Evolutionary conservation across 176 grass and related monocot genomes (phyloP).

Genomic region (Triticum timopheevii): DNA sequence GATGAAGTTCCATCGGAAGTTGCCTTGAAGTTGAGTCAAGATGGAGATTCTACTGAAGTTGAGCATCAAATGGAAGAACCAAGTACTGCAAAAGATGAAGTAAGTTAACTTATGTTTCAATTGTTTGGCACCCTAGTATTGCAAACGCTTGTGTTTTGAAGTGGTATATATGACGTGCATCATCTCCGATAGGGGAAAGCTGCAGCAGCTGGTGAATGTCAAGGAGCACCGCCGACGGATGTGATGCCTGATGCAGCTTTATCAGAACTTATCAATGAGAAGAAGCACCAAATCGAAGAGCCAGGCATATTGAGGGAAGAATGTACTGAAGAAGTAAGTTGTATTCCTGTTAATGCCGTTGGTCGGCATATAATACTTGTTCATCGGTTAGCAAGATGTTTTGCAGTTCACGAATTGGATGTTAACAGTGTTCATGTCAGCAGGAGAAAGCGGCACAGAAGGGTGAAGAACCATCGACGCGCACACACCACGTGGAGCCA

Average conservation of each 20-base stretch:
- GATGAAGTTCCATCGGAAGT: background rate
- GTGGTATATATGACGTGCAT: too few relatives aligned
- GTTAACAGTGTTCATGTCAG: background rate
- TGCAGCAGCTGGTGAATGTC: too few relatives aligned
- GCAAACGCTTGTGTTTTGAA: too few relatives aligned
- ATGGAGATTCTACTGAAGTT: slow-evolving; percentile 2
- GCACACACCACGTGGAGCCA: background rate
- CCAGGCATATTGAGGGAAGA: slow-evolving; percentile 10
- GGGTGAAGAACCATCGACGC: background rate
- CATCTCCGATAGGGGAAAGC: too few relatives aligned
- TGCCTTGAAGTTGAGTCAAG: background rate
- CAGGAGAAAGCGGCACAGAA: slow-evolving; percentile 3
- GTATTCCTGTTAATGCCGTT: background rate
- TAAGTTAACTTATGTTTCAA: too few relatives aligned
- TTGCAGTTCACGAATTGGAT: background rate
- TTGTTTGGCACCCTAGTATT: too few relatives aligned
- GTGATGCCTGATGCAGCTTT: background rate
- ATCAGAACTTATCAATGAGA: background rate
- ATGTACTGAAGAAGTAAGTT: slow-evolving; percentile 2
- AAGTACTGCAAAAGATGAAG: background rate
- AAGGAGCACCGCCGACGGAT: background rate
- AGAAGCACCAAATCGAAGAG: background rate
- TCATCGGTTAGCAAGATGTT: background rate
- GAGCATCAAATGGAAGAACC: background rate
- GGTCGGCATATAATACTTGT: background rate